Evolutionary conservation across 768 basidiomycete genomes (phyloP), one percentile per base, ranked within the genome.

Genomic region (Phanerodontia chrysosporium): DNA sequence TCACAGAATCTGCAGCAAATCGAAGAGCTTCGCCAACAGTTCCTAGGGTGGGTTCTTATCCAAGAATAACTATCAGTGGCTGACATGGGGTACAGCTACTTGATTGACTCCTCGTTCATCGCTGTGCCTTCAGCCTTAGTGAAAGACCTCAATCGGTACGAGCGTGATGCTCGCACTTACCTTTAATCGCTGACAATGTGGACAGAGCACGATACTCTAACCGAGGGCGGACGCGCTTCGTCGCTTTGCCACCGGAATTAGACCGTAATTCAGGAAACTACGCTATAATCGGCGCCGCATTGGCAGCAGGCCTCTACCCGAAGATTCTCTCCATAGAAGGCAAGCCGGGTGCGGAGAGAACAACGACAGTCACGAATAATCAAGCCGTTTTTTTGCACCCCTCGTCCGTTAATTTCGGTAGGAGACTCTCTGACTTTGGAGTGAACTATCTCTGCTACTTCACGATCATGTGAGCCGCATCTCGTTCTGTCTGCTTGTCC

Each of bases 11-110:
- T 99, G 51, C 87, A 93, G 73, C 94, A 97, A 73, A 96, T 99
- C 29, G 96, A 98, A 71, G 96, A 98, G 68, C 80, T 98, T 35
- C 85, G 95, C 28, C 93, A 95, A 67, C 96, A 99, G 69, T 68
- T 70, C 62, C 64, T 71, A 7, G 66, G 67, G 64, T 67, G 49
- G 29, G 55, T 53, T 9, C 13, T 21, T 28, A 45, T 53, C 21
- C 22, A 21, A n/a, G 44, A 57, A 59, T 25, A 64, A 55, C 49
- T 30, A 18, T 51, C 14, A 49, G 3, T 18, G 30, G 6, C 35
- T 45, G 13, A 35, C 21, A 8, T 36, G 28, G 52, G 14, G 44
- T 51, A 24, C 59, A 92, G 90, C 21, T 95, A 96, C 73, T 74
- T 98, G 46, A 82, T 96, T 13, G 96, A 98, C 69, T 91, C 94